Evolutionary conservation across 495 filamentous ascomycete species (phyloP).

Genomic region (Cairneyella variabilis): DNA sequence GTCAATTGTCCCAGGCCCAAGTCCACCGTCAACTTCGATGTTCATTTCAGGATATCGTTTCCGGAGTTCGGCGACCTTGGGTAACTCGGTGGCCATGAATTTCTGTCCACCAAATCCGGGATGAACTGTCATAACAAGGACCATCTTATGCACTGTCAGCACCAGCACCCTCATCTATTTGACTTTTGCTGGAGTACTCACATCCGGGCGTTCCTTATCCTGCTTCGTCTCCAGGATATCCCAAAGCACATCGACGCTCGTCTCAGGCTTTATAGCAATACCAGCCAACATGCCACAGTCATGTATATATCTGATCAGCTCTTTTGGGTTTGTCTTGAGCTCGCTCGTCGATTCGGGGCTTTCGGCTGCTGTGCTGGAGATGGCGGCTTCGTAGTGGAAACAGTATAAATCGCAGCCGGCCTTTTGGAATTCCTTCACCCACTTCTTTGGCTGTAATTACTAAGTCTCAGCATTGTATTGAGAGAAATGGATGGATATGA

Average conservation of each 20-base stretch:
- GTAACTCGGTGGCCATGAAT: constrained; percentile 93
- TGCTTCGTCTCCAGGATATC: constrained; percentile 73
- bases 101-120: constrained; percentile 98
- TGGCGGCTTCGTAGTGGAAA: constrained; percentile 99
- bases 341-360: constrained; percentile 64
- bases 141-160: constrained; percentile 64
- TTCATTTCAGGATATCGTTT: constrained; percentile 83
- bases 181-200: constrained; percentile 45
- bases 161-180: neutral
- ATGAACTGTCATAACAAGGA: constrained; percentile 96
- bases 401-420: constrained; percentile 97
- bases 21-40: constrained; percentile 94
- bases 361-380: constrained; percentile 76
- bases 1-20: constrained; percentile 86
- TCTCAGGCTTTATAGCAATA: constrained; percentile 93
- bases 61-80: constrained; percentile 83
- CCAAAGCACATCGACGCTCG: constrained; percentile 83
- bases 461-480: neutral
- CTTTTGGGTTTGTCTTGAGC: constrained; percentile 68
- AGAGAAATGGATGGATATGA: neutral
- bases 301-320: constrained; percentile 88
- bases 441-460: constrained; percentile 78
- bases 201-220: constrained; percentile 80
- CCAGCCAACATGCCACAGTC: constrained; percentile 84
- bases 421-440: constrained; percentile 89